A percentile compares a stretch with the other conserved stretches of the same genome.
Conservation (phyloP, 2,329 filamentous ascomycete species). For the Geosmithia morbida region DNA sequence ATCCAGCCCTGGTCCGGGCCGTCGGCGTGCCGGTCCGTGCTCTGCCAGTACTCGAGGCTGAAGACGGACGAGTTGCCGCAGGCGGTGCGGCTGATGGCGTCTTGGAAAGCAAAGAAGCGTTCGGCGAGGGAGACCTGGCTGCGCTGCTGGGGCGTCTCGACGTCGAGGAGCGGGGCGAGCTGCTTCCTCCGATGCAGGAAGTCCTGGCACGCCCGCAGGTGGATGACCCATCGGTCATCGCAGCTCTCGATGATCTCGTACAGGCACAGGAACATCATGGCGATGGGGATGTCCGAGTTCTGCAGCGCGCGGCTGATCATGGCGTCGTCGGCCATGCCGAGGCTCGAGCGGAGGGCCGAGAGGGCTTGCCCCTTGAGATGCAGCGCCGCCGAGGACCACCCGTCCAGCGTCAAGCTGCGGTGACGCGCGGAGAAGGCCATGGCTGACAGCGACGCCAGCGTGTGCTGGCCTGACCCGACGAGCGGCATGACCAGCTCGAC, state of each 20-base stretch:
- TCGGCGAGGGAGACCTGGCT: constrained; percentile 22
- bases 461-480: constrained; percentile 1
- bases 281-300: not conserved
- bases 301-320: not conserved
- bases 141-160: not conserved
- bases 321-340: not conserved
- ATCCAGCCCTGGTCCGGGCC: constrained; percentile 28
- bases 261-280: constrained; percentile 9
- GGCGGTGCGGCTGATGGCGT: constrained; percentile 33
- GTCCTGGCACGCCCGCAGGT: constrained; percentile 29
- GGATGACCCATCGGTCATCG: constrained; percentile 25
- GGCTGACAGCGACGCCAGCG: not conserved
- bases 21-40: constrained; percentile 4
- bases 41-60: constrained; percentile 30
- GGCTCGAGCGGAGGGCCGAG: constrained; percentile 1
- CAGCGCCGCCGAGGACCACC: not conserved
- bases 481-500: constrained; percentile 2
- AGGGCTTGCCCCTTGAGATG: constrained; percentile 1
- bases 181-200: constrained; percentile 22
- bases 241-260: constrained; percentile 20
- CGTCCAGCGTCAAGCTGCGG: constrained; percentile 1
- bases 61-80: constrained; percentile 31
- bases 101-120: constrained; percentile 34
- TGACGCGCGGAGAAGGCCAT: constrained; percentile 4
- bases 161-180: constrained; percentile 2